Base-by-base conservation (phyloP, 2,329 filamentous ascomycete species). In the Phialocephala subalpina region DNA sequence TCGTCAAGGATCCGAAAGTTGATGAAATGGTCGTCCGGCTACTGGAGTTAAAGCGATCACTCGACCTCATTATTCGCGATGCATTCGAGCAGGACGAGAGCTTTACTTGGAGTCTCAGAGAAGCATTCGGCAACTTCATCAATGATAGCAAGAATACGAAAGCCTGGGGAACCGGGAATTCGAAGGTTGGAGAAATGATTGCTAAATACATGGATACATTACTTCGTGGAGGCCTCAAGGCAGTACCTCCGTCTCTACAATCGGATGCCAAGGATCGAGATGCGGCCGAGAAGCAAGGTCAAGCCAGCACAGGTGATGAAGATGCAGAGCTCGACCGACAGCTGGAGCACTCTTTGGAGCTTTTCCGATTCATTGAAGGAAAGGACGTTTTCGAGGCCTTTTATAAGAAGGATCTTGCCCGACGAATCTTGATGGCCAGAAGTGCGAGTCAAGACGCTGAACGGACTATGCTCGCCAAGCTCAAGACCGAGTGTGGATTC, bases 301-400 rank as follows among this genome's bases (percentile, higher is more conserved):
- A 90, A 63, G 85, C 88, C 2, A 89, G 84, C 73, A 87, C 91
- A 2, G 90, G 89, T 36, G 95, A 97, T 73, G 95, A 99, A 77
- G 95, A 98, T 77, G 90, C 91, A 0, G 94, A 97, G 78, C 87
- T 99, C 65, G 94, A 97, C 74, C 88, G 91, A 42, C 96, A 98
- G 77, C 84, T 99, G 12, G 94, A 99, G 73, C 92, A 97, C 75
- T 94, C 93, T 0, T 83, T 99, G 2, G 95, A 98, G 77, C 83
- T 99, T 4, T 99, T 99, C 85, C 89, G 97, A 5, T 98, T 98
- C 78, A 93, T 99, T 38, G 91, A 98, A 76, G 96, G 96, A 70
- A 99, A 99, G 78, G 95, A 97, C 63, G 92, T 97, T 0, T 99
- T 99, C 69, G 96, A 99, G 77, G 95, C 96, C 0, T 99, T 99